Evolutionary conservation across 2,329 filamentous ascomycete species (phyloP), one percentile per base, ranked within the genome.

Genomic region (Xenoacremonium recifei): DNA sequence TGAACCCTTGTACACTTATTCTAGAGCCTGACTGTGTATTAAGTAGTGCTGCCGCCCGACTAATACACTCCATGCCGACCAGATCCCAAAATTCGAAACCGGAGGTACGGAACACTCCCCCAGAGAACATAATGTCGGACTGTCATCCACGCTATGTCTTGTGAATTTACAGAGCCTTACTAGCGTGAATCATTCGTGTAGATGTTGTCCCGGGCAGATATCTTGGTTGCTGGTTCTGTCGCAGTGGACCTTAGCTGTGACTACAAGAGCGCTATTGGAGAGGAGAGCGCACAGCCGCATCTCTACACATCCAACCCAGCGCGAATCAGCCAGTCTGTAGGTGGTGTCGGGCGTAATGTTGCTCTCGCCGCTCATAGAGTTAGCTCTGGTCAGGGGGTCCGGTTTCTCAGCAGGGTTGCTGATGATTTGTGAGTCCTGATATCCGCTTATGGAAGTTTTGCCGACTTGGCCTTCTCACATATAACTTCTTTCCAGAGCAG

Each of bases 281-380:
- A 54, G 7, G 53, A 61, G 17, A 42, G 39, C 5, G 62, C 66
- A 4, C 76, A 82, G 5, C 69, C 76, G 37, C n/a, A n/a, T n/a
- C 71, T 84, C 27, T 79, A 91, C 45, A 96, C 90, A 1, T 97
- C 92, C 1, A 97, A 97, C 58, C 88, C 88, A 36, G 82, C 90
- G 6, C 71, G 73, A 12, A 95, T 96, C 50, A 81, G 71, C 25
- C 89, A 95, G 59, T 88, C 86, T 1, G 78, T 96, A 6, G 93
- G 93, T 11, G 93, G 93, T 6, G 93, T 97, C 6, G 93, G 89
- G 6, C 85, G 90, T 58, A 97, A 97, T 58, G 89, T 97, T 33
- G 89, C 93, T 13, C 77, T 89, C 35, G 91, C 92, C 32, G 84
- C 88, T 1, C 87, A 90, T 52, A 77, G 83, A 21, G 75, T 75